Base-by-base conservation (phyloP, 768 basidiomycete genomes). In the Epithele typhae region DNA sequence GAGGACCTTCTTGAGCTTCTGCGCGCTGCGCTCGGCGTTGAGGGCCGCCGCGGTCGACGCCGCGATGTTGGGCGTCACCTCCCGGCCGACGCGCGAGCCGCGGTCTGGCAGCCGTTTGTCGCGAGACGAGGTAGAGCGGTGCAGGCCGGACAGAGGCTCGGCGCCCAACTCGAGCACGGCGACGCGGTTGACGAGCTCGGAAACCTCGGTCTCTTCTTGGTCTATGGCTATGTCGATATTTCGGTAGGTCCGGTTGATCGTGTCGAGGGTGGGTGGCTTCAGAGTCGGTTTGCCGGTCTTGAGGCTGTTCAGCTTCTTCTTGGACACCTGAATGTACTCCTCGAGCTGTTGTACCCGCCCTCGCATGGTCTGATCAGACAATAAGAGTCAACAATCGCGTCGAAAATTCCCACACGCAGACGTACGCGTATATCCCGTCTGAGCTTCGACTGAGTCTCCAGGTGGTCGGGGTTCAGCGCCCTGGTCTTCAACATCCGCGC, bases 261-360 rank as follows among this genome's bases (percentile, higher is more conserved):
- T 84, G 57, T 94, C 93, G 41, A 96, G 67, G 6, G 89, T 81
- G 1, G 92, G 92, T 5, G 90, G 76, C 53, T 77, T 79, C 45
- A 92, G 63, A 3, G 68, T 66, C 7, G 81, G 77, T 53, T 76
- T 82, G 8, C 82, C 84, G 1, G 79, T 70, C 48, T 77, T 79
- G 14, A 80, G 65, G 48, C 82, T 72, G 22, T 76, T 71, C 3
- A 92, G 65, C 59, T 76, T 78, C 65, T 82, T 83, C 67, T 90
- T 91, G 10, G 82, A 77, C 3, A 70, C 70, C 34, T 80, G 72
- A 3, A 96, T 69, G 53, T 83, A 75, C 10, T 79, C 78, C 56
- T 95, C 92, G 8, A 95, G 73, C 56, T 92, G 87, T 59, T 84
- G 79, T 14, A 93, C 69, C 23, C 87, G 78, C 51, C 84, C 81